Conservation (phyloP, 2,329 filamentous ascomycete species). For the Fusarium palustre region DNA sequence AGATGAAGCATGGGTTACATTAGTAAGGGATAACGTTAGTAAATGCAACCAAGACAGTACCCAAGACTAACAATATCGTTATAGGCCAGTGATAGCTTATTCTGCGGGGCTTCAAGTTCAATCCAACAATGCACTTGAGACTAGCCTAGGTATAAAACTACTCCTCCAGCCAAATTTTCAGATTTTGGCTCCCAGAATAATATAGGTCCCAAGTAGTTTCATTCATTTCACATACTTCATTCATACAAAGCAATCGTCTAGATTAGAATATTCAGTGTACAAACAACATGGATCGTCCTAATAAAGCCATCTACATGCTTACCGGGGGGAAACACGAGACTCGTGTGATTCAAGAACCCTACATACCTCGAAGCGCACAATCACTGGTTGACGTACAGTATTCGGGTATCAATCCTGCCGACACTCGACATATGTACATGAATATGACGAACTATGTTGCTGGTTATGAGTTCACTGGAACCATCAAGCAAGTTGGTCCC, state of each 20-base stretch:
- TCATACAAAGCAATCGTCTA: not conserved
- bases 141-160: not conserved
- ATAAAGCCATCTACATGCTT: slow-evolving; percentile 18
- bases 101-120: not conserved
- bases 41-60: not conserved
- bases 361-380: not conserved
- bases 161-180: no score
- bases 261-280: not conserved
- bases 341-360: not conserved
- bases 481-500: not conserved
- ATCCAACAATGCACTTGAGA: no score
- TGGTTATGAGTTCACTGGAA: slow-evolving; percentile 27
- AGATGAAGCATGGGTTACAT: not conserved
- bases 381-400: slow-evolving; percentile 32
- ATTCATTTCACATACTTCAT: not conserved
- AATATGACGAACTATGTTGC: slow-evolving; percentile 9
- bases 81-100: not conserved
- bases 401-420: slow-evolving; percentile 31
- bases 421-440: slow-evolving; percentile 28
- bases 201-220: not conserved
- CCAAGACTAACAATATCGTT: not conserved
- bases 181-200: not conserved
- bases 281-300: not conserved
- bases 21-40: not conserved
- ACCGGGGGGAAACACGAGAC: not conserved